Conservation (phyloP, 495 filamentous ascomycete species). For the Aspergillus nidulans region DNA sequence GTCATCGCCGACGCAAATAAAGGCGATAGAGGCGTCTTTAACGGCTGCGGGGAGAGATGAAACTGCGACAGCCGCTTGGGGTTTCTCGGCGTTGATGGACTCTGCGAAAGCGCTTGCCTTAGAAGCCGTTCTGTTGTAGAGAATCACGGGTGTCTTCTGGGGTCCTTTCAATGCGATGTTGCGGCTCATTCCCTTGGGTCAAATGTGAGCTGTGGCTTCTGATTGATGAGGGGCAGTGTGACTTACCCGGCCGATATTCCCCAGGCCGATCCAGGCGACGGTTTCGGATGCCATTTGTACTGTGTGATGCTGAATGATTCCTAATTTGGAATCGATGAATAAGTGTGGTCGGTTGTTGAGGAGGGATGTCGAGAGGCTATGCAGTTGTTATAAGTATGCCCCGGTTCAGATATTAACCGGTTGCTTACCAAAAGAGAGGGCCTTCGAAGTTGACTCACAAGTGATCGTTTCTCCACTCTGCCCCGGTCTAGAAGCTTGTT, state of each 20-base stretch:
- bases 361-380: background rate
- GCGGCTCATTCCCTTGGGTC: conserved; percentile 72
- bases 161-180: conserved; percentile 76
- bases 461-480: background rate
- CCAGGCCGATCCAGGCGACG: conserved; percentile 76
- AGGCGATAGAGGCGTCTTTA: conserved; percentile 67
- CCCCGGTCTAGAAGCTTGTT: background rate
- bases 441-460: background rate
- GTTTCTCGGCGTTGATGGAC: conserved; percentile 49
- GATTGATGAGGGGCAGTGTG: background rate
- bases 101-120: conserved; percentile 53
- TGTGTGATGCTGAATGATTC: background rate
- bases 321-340: background rate
- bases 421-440: background rate
- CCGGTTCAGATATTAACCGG: conserved; percentile 2
- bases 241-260: conserved; percentile 85
- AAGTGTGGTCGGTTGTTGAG: background rate
- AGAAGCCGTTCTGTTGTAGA: conserved; percentile 74
- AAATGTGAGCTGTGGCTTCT: conserved; percentile 18
- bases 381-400: background rate
- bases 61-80: conserved; percentile 47
- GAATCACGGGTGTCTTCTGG: conserved; percentile 61
- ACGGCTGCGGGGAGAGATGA: conserved; percentile 62
- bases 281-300: conserved; percentile 20
- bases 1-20: conserved; percentile 81